A percentile compares a stretch with the other conserved stretches of the same genome.
Conservation (phyloP, 495 filamentous ascomycete species). For the Echria macrotheca region DNA sequence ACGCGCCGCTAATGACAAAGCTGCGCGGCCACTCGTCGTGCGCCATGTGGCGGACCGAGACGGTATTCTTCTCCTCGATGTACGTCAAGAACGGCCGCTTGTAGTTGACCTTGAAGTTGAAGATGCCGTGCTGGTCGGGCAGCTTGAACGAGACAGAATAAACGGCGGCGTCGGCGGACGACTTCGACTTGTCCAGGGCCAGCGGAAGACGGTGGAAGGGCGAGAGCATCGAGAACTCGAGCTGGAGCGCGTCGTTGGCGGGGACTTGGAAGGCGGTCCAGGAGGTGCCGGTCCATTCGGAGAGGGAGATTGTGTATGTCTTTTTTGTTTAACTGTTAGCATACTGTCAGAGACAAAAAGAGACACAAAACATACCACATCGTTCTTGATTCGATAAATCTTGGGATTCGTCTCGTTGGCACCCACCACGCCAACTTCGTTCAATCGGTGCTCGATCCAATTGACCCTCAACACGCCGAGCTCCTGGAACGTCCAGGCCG, state of each 20-base stretch:
- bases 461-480: constrained; percentile 82
- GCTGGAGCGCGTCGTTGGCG: constrained; percentile 66
- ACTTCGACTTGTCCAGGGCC: constrained; percentile 39
- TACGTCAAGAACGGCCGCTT: constrained; percentile 86
- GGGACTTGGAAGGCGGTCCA: constrained; percentile 70
- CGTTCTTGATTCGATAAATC: constrained; percentile 95
- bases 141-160: constrained; percentile 72
- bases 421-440: constrained; percentile 45
- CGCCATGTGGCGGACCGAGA: constrained; percentile 90
- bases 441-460: constrained; percentile 73
- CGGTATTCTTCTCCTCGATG: constrained; percentile 90
- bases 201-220: constrained; percentile 93
- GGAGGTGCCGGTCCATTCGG: constrained; percentile 68
- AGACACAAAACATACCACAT: constrained; percentile 64
- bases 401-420: constrained; percentile 64
- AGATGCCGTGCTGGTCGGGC: constrained; percentile 96
- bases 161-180: constrained; percentile 61
- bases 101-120: constrained; percentile 94
- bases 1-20: constrained; percentile 83
- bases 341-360: neutral
- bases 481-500: constrained; percentile 92
- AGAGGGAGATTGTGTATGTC: constrained; percentile 84
- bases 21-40: constrained; percentile 94
- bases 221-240: constrained; percentile 98
- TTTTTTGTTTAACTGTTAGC: constrained; percentile 35